These are phyloP conservation scores for Tuber borchii DNA, from an alignment of 495 filamentous ascomycete genomes.

Conservation along the genomic window DNA sequence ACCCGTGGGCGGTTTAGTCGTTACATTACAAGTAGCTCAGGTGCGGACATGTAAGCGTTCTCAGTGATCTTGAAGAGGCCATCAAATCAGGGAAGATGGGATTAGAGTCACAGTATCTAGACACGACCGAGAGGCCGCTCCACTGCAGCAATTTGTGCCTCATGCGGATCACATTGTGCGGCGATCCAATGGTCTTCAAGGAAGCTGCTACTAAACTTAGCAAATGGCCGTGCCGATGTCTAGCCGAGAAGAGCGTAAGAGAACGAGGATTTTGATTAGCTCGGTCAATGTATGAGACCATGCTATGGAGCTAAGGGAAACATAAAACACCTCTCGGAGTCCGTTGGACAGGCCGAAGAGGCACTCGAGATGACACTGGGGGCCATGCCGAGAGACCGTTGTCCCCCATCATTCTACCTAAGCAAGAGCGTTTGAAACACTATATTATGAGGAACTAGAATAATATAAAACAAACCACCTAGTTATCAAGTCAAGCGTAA, in stretches of 20 bases:
- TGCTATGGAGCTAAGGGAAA: background rate
- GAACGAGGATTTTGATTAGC: background rate
- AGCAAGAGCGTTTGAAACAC: background rate
- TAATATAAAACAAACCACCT: background rate
- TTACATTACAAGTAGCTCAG: background rate
- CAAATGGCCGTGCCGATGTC: background rate
- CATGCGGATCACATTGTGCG: background rate
- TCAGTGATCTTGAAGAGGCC: background rate
- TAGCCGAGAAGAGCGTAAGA: background rate
- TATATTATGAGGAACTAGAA: background rate
- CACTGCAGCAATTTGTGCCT: background rate
- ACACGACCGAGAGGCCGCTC: background rate
- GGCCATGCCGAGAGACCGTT: background rate
- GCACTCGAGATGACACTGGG: background rate
- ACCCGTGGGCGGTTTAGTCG: background rate
- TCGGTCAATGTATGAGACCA: background rate
- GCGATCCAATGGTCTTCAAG: background rate
- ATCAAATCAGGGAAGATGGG: background rate
- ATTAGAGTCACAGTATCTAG: background rate
- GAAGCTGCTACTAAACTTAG: background rate
- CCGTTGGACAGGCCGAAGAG: background rate
- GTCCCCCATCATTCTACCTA: background rate
- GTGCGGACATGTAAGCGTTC: background rate
- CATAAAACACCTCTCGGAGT: background rate
- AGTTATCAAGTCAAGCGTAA: background rate